Conservation (phyloP, 306 rosid genomes). For the Morella rubra region DNA sequence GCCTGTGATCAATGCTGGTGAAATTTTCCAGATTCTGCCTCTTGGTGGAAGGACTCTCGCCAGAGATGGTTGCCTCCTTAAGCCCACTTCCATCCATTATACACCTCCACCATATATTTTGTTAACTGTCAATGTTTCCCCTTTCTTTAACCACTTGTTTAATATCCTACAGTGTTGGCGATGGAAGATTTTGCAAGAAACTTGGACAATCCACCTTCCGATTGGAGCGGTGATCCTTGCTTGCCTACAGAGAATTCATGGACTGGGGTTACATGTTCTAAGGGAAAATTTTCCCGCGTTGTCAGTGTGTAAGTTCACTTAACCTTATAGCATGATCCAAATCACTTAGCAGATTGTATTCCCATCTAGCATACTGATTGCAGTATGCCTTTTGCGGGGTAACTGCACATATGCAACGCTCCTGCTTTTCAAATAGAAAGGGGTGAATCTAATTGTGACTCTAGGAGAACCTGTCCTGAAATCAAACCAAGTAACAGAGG, state of each 20-base stretch:
- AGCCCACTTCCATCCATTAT: not conserved
- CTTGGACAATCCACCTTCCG: constrained; percentile 59
- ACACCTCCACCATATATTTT: constrained; percentile 13
- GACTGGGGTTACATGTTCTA: constrained; percentile 76
- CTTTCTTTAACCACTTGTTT: constrained; percentile 19
- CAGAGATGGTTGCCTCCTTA: constrained; percentile 56
- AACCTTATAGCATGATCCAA: no score
- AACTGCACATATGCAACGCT: no score
- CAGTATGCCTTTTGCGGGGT: no score
- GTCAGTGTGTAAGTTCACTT: constrained; percentile 49
- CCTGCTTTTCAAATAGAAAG: no score
- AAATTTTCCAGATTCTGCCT: constrained; percentile 66
- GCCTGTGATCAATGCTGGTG: constrained; percentile 78
- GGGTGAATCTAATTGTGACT: no score
- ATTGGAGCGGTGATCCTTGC: constrained; percentile 95
- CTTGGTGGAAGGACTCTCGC: constrained; percentile 60
- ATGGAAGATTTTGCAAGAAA: constrained; percentile 61
- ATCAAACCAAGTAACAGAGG: no score
- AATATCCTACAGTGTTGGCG: constrained; percentile 45
- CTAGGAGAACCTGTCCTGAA: no score
- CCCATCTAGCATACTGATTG: no score
- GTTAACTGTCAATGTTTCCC: not conserved
- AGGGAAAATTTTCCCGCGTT: constrained; percentile 37
- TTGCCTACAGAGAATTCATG: constrained; percentile 69
- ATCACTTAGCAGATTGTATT: no score